Evolutionary conservation across 2,329 filamentous ascomycete genomes (phyloP).

Genomic region (Penicillium thymicola): DNA sequence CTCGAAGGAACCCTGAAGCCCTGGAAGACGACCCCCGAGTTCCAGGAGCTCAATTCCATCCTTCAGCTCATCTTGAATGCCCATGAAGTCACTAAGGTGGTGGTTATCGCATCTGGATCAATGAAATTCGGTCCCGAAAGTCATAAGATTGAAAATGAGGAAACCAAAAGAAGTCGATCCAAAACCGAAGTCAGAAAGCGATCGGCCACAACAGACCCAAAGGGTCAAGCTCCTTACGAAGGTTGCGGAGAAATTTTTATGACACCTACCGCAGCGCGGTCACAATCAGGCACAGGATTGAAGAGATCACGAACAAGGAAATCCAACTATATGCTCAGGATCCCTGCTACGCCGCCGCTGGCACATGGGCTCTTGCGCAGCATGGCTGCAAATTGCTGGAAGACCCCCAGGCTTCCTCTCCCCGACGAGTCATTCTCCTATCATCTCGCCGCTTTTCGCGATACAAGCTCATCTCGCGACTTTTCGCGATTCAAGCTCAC

Average conservation of each 20-base stretch:
- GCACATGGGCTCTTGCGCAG: neutral
- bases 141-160: neutral
- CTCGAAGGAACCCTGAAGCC: neutral
- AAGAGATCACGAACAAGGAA: neutral
- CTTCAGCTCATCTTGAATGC: neutral
- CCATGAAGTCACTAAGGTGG: neutral
- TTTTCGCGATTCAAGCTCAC: too few species aligned
- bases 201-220: too few species aligned
- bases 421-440: too few species aligned
- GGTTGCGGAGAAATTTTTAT: too few species aligned
- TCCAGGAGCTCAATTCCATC: neutral
- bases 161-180: too few species aligned
- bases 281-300: neutral
- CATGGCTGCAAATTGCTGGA: neutral
- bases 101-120: neutral
- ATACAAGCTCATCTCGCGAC: too few species aligned
- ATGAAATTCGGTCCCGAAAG: neutral
- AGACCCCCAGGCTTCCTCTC: neutral
- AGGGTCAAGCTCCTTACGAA: too few species aligned
- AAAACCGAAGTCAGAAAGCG: too few species aligned
- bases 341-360: neutral
- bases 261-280: too few species aligned
- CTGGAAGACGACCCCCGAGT: neutral
- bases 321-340: neutral
- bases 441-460: too few species aligned